phyloP scores from a whole-genome alignment of 768 basidiomycete species.

The Amanita fuliginea region DNA sequence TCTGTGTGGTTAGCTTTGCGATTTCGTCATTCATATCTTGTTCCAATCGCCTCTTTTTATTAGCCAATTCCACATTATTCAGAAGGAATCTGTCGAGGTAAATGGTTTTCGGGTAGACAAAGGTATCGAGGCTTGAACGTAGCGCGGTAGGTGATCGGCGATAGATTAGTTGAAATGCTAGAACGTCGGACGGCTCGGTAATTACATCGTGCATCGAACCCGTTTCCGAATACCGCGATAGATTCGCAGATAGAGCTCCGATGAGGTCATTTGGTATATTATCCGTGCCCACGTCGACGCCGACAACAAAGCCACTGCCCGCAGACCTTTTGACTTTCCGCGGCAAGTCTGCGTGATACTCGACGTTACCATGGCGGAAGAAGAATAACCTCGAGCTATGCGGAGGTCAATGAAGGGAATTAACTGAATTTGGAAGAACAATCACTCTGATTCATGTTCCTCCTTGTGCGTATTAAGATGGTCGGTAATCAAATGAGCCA shows the following conservation, averaged over 20 bases:
- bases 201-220: conserved; percentile 43
- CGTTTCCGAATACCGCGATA: conserved; percentile 22
- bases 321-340: conserved; percentile 11
- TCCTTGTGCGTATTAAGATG: conserved; percentile 26
- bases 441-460: conserved; percentile 24
- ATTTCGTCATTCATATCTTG: conserved; percentile 36
- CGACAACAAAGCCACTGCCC: conserved; percentile 36
- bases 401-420: conserved; percentile 6
- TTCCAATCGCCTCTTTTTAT: conserved; percentile 25
- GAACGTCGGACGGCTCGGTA: conserved; percentile 48
- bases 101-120: conserved; percentile 53
- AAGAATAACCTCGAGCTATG: conserved; percentile 34
- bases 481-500: conserved; percentile 25
- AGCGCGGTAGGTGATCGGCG: conserved; percentile 11
- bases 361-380: conserved; percentile 42
- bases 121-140: conserved; percentile 23
- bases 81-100: conserved; percentile 67
- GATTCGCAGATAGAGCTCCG: conserved; percentile 35
- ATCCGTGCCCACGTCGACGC: conserved; percentile 34
- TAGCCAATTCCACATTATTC: conserved; percentile 37
- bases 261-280: conserved; percentile 44
- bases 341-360: conserved; percentile 17
- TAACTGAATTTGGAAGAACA: not conserved
- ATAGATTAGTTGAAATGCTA: conserved; percentile 40
- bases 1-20: conserved; percentile 31